phyloP scores from a whole-genome alignment of 2,329 filamentous ascomycete genomes.

The Cryphonectria naterciae region DNA sequence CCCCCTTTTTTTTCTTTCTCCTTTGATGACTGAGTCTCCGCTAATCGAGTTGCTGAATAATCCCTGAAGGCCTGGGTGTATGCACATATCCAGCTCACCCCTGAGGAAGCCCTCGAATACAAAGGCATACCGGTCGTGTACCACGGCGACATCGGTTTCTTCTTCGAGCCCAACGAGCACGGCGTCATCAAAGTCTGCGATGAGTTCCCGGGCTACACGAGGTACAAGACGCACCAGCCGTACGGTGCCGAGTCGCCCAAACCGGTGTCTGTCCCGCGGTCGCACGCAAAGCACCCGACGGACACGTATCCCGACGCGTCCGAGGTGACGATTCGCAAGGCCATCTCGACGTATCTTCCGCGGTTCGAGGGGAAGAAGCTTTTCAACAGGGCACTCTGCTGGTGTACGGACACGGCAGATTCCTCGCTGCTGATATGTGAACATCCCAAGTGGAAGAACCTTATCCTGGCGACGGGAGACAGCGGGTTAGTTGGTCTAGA shows the following conservation, averaged over 20 bases:
- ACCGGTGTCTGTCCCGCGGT: constrained; percentile 41
- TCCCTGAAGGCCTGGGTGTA: constrained; percentile 47
- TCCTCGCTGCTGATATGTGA: constrained; percentile 41
- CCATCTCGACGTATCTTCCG: constrained; percentile 39
- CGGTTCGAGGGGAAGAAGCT: constrained; percentile 36
- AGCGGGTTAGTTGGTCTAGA: constrained; percentile 45
- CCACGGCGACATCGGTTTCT: constrained; percentile 52
- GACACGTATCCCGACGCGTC: constrained; percentile 43
- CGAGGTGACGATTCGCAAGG: constrained; percentile 37
- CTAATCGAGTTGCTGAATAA: constrained; percentile 16
- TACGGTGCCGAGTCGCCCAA: constrained; percentile 37
- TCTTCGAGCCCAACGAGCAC: constrained; percentile 51
- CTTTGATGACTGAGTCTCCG: not conserved
- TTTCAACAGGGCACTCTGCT: constrained; percentile 40
- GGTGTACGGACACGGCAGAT: constrained; percentile 43
- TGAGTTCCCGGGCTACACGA: constrained; percentile 46
- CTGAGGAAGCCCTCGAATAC: constrained; percentile 46
- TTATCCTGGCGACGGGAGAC: constrained; percentile 50
- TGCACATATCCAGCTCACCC: constrained; percentile 48
- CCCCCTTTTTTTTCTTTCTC: too few species aligned
- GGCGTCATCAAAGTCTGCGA: constrained; percentile 45
- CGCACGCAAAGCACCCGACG: constrained; percentile 42
- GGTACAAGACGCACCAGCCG: constrained; percentile 41
- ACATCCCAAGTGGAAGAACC: constrained; percentile 47
- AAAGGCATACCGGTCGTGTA: constrained; percentile 49